Evolutionary conservation across 805 yeast species (phyloP).

Genomic region (Blastobotrys chiropterorum): DNA sequence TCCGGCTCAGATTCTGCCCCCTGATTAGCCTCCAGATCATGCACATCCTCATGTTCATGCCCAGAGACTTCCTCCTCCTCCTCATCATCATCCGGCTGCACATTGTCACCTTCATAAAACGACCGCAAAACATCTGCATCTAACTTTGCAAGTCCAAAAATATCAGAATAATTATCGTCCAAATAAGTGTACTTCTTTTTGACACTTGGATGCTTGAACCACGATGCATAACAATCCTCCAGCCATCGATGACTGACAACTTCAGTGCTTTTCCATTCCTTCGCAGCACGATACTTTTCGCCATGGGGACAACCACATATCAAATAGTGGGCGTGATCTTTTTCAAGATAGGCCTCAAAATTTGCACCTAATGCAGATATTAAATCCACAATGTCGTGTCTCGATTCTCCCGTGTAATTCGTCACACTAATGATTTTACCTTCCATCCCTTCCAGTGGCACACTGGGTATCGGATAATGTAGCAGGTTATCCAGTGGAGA

Average conservation of each 20-base stretch:
- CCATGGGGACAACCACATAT: slow-evolving; percentile 66
- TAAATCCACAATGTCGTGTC: slow-evolving; percentile 61
- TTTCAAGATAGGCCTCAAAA: slow-evolving; percentile 60
- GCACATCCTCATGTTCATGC: not conserved
- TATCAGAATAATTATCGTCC: slow-evolving; percentile 37
- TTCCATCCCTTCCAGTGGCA: slow-evolving; percentile 48
- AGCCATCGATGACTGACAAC: slow-evolving; percentile 82
- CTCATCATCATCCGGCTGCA: not conserved
- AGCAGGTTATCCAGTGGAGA: slow-evolving; percentile 51
- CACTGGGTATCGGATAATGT: slow-evolving; percentile 60
- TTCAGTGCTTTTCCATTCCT: slow-evolving; percentile 49
- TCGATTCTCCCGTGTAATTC: slow-evolving; percentile 79
- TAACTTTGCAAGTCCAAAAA: slow-evolving; percentile 48
- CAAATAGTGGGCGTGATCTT: slow-evolving; percentile 50
- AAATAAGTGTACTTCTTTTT: slow-evolving; percentile 44
- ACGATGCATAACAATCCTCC: slow-evolving; percentile 65
- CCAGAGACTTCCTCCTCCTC: not conserved
- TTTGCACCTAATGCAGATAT: slow-evolving; percentile 67
- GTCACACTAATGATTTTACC: slow-evolving; percentile 61
- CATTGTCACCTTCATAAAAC: slow-evolving; percentile 27
- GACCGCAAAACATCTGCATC: slow-evolving; percentile 36
- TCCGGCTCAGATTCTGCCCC: too few relatives aligned
- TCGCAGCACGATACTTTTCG: slow-evolving; percentile 67
- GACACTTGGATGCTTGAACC: slow-evolving; percentile 47
- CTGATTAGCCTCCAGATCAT: too few relatives aligned